A percentile compares a stretch with the other conserved stretches of the same genome.
These are phyloP conservation scores for Candida labiduridarum DNA, from an alignment of 1,139 yeast genomes.

Conservation along the genomic window DNA sequence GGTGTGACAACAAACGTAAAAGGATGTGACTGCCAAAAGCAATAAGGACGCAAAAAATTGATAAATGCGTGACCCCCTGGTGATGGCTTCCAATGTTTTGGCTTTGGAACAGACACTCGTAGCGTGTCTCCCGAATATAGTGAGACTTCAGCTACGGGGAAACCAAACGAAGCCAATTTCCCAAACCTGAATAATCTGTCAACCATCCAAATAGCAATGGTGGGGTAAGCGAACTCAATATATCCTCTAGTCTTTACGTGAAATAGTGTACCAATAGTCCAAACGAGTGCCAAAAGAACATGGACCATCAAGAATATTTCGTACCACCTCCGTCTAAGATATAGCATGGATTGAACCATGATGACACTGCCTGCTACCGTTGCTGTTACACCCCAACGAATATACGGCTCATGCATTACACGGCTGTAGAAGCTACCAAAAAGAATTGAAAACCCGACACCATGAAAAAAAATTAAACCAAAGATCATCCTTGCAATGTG, in stretches of 20 bases:
- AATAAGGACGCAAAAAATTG: conserved; percentile 39
- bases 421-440: conserved; percentile 8
- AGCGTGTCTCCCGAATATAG: conserved; percentile 46
- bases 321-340: conserved; percentile 45
- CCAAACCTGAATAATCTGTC: conserved; percentile 43
- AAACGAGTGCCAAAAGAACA: conserved; percentile 42
- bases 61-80: conserved; percentile 60
- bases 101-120: conserved; percentile 42
- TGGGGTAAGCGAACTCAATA: conserved; percentile 39
- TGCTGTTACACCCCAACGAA: conserved; percentile 36
- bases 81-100: conserved; percentile 40
- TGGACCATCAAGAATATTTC: conserved; percentile 48
- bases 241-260: conserved; percentile 47
- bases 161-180: conserved; percentile 41
- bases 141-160: conserved; percentile 50
- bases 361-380: conserved; percentile 36
- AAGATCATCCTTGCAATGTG: conserved; percentile 58
- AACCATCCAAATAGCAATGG: conserved; percentile 45
- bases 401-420: conserved; percentile 15
- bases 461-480: conserved; percentile 41
- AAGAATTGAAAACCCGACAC: conserved; percentile 34
- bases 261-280: conserved; percentile 44
- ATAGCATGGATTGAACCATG: conserved; percentile 43
- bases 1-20: conserved; percentile 35
- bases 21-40: conserved; percentile 50